Percentiles rank a stretch among this genome's conserved stretches.
phyloP scores from a whole-genome alignment of 345 rosid species.

The Ceriops zippeliana region DNA sequence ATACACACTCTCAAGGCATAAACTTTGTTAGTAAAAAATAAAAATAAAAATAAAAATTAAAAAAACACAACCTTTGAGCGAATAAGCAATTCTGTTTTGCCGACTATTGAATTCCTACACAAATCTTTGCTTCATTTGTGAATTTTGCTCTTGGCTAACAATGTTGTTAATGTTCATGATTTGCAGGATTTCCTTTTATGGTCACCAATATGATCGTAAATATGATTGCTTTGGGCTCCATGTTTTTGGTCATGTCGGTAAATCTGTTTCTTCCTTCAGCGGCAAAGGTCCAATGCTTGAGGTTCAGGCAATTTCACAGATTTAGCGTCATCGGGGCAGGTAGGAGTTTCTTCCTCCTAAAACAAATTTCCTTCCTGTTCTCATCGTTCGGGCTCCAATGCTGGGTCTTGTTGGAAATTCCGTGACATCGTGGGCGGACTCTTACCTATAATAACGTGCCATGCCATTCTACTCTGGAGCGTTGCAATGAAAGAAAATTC shows the following conservation, averaged over 20 bases:
- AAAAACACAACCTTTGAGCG: too few species aligned
- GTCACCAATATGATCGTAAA: background rate
- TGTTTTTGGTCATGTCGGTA: background rate
- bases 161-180: background rate
- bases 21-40: too few species aligned
- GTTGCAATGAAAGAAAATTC: too few species aligned
- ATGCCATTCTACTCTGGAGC: background rate
- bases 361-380: background rate
- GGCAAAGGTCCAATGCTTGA: background rate
- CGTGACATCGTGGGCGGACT: background rate
- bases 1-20: too few species aligned
- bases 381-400: background rate
- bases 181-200: slow-evolving; percentile 1
- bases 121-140: too few species aligned
- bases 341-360: slow-evolving; percentile 3
- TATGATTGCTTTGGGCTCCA: background rate
- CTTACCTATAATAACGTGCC: too few species aligned
- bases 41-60: too few species aligned
- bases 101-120: too few species aligned
- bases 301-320: slow-evolving; percentile 1
- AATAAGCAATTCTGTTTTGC: too few species aligned
- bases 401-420: background rate
- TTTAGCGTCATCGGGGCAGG: slow-evolving; percentile 11
- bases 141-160: background rate
- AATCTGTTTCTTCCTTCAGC: slow-evolving; percentile 7